Percentiles rank a stretch among this genome's conserved stretches.
Evolutionary conservation across 352 stramenopile genomes (phyloP).

Genomic region (Globisporangium lucens): DNA sequence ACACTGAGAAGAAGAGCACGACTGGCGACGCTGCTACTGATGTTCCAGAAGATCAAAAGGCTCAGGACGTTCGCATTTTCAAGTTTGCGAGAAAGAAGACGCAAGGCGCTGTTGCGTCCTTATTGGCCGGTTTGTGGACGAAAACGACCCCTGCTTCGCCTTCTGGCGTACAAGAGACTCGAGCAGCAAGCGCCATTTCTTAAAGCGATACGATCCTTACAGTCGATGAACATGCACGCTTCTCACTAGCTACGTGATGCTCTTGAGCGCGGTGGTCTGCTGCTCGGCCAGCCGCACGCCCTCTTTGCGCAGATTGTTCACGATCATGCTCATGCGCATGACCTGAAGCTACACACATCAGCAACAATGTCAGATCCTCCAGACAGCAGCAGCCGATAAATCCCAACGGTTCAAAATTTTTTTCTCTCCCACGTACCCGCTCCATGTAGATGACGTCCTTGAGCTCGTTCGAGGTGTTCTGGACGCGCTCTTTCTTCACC

Average conservation of each 20-base stretch:
- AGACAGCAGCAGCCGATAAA: background rate
- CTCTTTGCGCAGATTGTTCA: conserved; percentile 70
- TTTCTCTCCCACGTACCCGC: conserved; percentile 27
- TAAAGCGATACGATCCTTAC: too few relatives aligned
- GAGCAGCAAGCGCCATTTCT: background rate
- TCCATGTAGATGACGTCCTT: conserved; percentile 47
- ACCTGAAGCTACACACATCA: conserved; percentile 45
- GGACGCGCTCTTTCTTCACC: conserved; percentile 32
- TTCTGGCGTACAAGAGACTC: background rate
- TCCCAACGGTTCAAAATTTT: background rate
- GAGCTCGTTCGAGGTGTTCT: conserved; percentile 35
- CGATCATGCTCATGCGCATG: conserved; percentile 53
- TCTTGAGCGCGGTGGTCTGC: conserved; percentile 67
- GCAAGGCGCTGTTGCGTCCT: background rate
- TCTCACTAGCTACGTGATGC: conserved; percentile 29
- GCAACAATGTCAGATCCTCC: background rate
- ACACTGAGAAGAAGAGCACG: background rate
- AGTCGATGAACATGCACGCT: too few relatives aligned
- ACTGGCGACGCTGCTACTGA: background rate
- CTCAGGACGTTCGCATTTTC: background rate
- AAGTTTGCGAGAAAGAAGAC: conserved; percentile 8
- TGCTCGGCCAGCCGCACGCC: conserved; percentile 68
- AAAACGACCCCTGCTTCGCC: background rate
- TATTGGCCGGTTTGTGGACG: conserved; percentile 4
- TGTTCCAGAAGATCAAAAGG: background rate